These are phyloP conservation scores for Fonsecaea multimorphosa DNA, from an alignment of 2,329 filamentous ascomycete genomes.

Conservation along the genomic window DNA sequence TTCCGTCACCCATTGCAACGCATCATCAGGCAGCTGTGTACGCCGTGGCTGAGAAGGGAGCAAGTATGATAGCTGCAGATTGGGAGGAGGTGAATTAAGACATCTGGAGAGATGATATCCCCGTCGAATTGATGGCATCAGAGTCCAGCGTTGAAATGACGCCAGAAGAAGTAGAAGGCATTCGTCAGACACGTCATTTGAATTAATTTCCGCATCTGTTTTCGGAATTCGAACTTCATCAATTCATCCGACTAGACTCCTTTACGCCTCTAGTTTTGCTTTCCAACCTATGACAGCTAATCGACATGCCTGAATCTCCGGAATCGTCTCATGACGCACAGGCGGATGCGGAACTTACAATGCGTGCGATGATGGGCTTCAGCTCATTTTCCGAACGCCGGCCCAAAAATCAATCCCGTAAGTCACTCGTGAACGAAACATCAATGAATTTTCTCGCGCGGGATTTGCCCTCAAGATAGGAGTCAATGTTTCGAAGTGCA, in stretches of 20 bases:
- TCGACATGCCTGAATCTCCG: conserved; percentile 20
- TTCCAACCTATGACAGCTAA: background rate
- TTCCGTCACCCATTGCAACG: background rate
- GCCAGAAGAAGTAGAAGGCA: background rate
- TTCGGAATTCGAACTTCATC: background rate
- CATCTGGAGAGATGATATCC: no score
- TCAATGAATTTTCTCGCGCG: conserved; percentile 3
- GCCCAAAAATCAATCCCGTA: conserved; percentile 24
- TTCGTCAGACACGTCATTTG: background rate
- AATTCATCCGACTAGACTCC: background rate
- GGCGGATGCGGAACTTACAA: conserved; percentile 29
- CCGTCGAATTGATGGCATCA: background rate
- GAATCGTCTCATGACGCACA: conserved; percentile 2
- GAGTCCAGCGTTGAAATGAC: background rate
- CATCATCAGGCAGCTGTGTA: background rate
- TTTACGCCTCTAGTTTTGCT: background rate
- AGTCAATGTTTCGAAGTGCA: background rate
- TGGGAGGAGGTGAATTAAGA: background rate
- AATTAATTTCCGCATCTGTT: background rate
- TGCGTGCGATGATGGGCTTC: conserved; percentile 38
- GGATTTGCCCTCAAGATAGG: background rate
- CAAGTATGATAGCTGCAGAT: background rate
- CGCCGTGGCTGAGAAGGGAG: background rate
- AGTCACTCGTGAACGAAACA: conserved; percentile 9
- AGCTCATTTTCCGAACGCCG: conserved; percentile 33